Percentiles rank a stretch among this genome's conserved stretches.
Evolutionary conservation across 2,329 filamentous ascomycete genomes (phyloP).

Genomic region (Ceratocystiopsis minuta): DNA sequence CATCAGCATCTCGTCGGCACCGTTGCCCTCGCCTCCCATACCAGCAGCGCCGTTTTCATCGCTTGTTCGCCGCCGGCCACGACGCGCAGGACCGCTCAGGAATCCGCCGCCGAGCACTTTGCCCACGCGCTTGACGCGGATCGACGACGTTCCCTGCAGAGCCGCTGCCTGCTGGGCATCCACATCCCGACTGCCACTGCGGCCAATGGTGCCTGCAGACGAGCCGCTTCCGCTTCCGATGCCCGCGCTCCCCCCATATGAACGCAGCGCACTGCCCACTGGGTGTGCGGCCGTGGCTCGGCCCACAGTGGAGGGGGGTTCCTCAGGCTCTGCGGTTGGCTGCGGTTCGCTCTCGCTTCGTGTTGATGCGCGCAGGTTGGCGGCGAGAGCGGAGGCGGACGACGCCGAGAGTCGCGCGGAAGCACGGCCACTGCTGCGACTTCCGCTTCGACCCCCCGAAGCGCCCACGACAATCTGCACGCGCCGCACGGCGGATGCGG

Average conservation of each 20-base stretch:
- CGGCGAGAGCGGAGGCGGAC: slow-evolving; percentile 19
- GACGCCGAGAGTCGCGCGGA: slow-evolving; percentile 17
- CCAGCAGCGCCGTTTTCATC: slow-evolving; percentile 34
- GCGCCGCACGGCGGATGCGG: slow-evolving; percentile 30
- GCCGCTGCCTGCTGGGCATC: slow-evolving; percentile 41
- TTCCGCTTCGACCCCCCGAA: slow-evolving; percentile 21
- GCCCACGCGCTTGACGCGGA: slow-evolving; percentile 60
- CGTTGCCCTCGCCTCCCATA: slow-evolving; percentile 17
- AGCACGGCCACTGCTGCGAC: background rate
- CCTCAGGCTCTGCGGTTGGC: slow-evolving; percentile 12
- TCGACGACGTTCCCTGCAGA: slow-evolving; percentile 35
- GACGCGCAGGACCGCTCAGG: slow-evolving; percentile 59
- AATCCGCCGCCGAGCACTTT: slow-evolving; percentile 57
- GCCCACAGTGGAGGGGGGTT: slow-evolving; percentile 31
- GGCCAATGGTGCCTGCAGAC: slow-evolving; percentile 1
- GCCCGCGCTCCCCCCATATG: slow-evolving; percentile 20
- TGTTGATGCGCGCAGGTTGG: slow-evolving; percentile 2
- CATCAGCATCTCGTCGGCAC: slow-evolving; percentile 7
- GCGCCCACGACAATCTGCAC: slow-evolving; percentile 37
- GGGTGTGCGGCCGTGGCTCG: slow-evolving; percentile 20
- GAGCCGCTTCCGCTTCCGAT: slow-evolving; percentile 12
- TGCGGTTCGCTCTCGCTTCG: too few species aligned
- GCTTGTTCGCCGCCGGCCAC: slow-evolving; percentile 49
- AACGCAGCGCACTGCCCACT: slow-evolving; percentile 32
- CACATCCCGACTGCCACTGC: slow-evolving; percentile 10